A percentile compares a stretch with the other conserved stretches of the same genome.
Evolutionary conservation across 768 basidiomycete genomes (phyloP).

Genomic region (Chiua virens): DNA sequence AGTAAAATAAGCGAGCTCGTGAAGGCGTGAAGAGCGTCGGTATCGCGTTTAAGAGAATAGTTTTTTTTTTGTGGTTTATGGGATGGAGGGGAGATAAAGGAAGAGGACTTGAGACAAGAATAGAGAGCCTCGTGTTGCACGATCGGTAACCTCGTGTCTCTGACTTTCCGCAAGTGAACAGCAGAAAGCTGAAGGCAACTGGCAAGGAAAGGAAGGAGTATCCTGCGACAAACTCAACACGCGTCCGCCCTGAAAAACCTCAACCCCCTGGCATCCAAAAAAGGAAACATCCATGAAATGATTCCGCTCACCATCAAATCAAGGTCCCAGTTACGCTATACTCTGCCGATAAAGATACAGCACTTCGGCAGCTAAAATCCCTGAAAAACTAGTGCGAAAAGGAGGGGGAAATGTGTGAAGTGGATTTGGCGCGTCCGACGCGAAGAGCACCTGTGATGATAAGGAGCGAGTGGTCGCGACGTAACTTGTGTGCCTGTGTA

Average conservation of each 20-base stretch:
- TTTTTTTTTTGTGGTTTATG: slow-evolving; percentile 23
- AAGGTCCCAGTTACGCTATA: slow-evolving; percentile 13
- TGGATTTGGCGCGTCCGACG: background rate
- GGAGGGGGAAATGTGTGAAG: slow-evolving; percentile 4
- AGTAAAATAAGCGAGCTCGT: slow-evolving; percentile 31
- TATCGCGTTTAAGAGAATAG: slow-evolving; percentile 33
- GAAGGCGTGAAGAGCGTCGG: slow-evolving; percentile 26
- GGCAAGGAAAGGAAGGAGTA: slow-evolving; percentile 21
- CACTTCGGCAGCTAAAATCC: background rate
- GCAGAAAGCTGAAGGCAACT: slow-evolving; percentile 27
- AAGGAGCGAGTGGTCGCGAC: background rate
- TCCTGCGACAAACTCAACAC: slow-evolving; percentile 21
- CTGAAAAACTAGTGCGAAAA: background rate
- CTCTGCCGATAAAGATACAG: too few species aligned
- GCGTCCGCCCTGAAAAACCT: slow-evolving; percentile 35
- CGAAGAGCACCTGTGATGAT: slow-evolving; percentile 2
- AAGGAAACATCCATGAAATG: slow-evolving; percentile 24
- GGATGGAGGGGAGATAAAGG: slow-evolving; percentile 23
- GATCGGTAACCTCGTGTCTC: slow-evolving; percentile 49
- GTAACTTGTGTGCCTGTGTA: background rate
- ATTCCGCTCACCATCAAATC: slow-evolving; percentile 29
- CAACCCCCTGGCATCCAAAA: slow-evolving; percentile 29
- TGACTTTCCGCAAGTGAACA: slow-evolving; percentile 40
- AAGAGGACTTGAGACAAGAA: slow-evolving; percentile 13
- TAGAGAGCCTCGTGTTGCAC: slow-evolving; percentile 48